Evolutionary conservation across 257 asterid species (phyloP), one percentile per base, ranked within the genome.

Genomic region (Fraxinus cuspidata): DNA sequence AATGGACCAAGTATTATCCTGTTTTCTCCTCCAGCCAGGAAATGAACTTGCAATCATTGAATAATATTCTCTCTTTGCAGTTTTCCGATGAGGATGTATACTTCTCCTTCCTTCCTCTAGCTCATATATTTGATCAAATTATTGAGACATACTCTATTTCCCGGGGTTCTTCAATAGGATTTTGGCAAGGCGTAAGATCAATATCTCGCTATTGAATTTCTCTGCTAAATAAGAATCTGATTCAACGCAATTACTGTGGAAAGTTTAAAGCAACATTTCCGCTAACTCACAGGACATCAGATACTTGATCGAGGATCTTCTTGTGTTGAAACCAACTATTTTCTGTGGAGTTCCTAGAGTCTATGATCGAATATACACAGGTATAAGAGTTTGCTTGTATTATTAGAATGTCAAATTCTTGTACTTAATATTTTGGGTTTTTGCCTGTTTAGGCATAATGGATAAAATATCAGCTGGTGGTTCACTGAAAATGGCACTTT

Each of bases 341-440:
- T 95, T 95, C 67, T 92, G 93, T 79, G 99, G 98, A 74, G 99
- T 95, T 77, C 99, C 99, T 34, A 80, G 99, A 89, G 95, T 95
- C 74, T 95, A 76, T 80, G 97, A 95, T 71, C 82, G 95, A 38
- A 90, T 95, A 81, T 91, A 87, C 85, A 80, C 98, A 70, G 97
- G 98, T 94, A 82, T 29, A n/a, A 72, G 6, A 40, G 21, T 29
- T 25, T 63, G 35, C 19, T 11, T 63, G 18, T 27, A 58, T 27
- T 27, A 25, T 63, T 23, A 63, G 35, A 27, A 63, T 56, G 32
- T n/a, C 25, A 53, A 25, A 70, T 49, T 60, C 1, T 71, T n/a
- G 4, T 44, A 73, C 40, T 60, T 21, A 74, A 42, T 38, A 25
- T 77, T 34, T 49, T 74, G 53, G 19, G 70, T 68, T 60, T 84